Evolutionary conservation across 2,329 filamentous ascomycete species (phyloP).

Genomic region (Penicillium sumatraense): DNA sequence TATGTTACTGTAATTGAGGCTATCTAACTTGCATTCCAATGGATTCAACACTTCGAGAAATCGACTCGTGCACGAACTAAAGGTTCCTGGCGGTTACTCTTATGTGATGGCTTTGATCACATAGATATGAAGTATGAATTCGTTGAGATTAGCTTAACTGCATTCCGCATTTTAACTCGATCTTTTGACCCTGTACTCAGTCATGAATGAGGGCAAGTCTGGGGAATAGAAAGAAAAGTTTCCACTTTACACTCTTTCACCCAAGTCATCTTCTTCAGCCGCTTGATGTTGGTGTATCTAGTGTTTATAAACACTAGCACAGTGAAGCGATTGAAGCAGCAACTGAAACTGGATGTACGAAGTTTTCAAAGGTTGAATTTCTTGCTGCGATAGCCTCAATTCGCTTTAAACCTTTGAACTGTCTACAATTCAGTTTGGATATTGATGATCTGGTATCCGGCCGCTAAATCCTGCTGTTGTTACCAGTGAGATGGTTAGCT

Average conservation of each 20-base stretch:
- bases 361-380: slow-evolving; percentile 2
- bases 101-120: slow-evolving; percentile 4
- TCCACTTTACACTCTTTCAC: no score
- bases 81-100: not conserved
- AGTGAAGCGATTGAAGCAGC: slow-evolving; percentile 3
- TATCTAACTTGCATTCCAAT: not conserved
- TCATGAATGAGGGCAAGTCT: no score
- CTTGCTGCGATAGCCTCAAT: not conserved
- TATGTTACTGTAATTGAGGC: slow-evolving; percentile 4
- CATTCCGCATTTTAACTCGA: slow-evolving; percentile 1
- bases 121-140: not conserved
- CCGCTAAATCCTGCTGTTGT: not conserved
- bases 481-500: no score
- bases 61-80: not conserved
- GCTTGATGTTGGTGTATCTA: slow-evolving; percentile 5
- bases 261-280: slow-evolving; percentile 5
- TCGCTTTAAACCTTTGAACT: not conserved
- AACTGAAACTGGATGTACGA: not conserved
- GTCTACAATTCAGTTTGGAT: not conserved
- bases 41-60: slow-evolving; percentile 2
- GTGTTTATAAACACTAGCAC: slow-evolving; percentile 5
- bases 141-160: not conserved
- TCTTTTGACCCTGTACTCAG: no score
- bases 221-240: no score
- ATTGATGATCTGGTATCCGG: not conserved